Conservation (phyloP, 1,284 basidiomycete species). For the Puccinia coronata region DNA sequence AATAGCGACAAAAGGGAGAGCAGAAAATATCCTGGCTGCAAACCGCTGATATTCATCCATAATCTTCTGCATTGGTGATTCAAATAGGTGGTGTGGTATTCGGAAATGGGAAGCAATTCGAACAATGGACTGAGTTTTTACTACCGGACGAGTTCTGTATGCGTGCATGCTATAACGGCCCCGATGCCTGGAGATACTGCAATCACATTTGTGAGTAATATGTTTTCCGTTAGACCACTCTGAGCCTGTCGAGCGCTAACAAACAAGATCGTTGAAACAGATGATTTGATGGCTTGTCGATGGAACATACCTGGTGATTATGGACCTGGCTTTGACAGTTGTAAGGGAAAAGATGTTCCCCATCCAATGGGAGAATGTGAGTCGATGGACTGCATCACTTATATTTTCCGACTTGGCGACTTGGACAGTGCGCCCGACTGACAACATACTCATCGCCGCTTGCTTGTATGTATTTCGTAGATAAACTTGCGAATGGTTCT, state of each 20-base stretch:
- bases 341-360: slow-evolving; percentile 37
- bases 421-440: no score
- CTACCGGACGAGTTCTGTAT: slow-evolving; percentile 45
- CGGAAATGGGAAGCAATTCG: slow-evolving; percentile 42
- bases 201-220: slow-evolving; percentile 36
- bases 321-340: slow-evolving; percentile 36
- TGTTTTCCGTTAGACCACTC: no score
- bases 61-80: not conserved
- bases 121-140: slow-evolving; percentile 42
- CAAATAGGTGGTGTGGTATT: slow-evolving; percentile 29
- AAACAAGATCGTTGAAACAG: not conserved
- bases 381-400: not conserved
- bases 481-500: slow-evolving; percentile 34
- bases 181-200: slow-evolving; percentile 47
- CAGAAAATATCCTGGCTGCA: no score
- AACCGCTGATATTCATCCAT: not conserved
- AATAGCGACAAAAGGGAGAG: no score
- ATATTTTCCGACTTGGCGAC: not conserved
- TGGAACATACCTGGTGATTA: slow-evolving; percentile 48
- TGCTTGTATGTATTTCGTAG: not conserved
- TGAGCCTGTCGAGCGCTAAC: no score
- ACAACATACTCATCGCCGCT: not conserved
- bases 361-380: slow-evolving; percentile 49
- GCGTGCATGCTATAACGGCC: slow-evolving; percentile 41
- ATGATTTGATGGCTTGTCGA: slow-evolving; percentile 46